Evolutionary conservation across 768 basidiomycete species (phyloP).

Genomic region (Lactarius vividus): DNA sequence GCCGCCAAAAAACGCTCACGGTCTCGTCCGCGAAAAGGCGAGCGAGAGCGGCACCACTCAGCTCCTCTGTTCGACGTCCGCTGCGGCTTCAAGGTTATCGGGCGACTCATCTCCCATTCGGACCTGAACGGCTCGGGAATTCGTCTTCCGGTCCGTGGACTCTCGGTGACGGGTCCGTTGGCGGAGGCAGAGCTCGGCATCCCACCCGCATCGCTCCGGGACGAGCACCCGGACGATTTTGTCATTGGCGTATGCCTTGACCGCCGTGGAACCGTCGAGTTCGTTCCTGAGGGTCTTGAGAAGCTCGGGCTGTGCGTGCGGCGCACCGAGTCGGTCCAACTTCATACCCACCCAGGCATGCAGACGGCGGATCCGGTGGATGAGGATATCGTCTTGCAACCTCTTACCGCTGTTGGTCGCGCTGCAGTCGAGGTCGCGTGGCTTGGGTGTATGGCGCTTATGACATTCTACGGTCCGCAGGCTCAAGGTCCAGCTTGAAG

Average conservation of each 20-base stretch:
- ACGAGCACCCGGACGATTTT: constrained; percentile 40
- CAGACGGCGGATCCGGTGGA: constrained; percentile 43
- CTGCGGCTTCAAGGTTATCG: constrained; percentile 66
- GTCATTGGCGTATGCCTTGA: constrained; percentile 62
- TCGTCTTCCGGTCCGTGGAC: constrained; percentile 67
- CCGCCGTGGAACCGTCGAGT: constrained; percentile 68
- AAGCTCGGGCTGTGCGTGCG: constrained; percentile 63
- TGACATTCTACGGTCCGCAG: constrained; percentile 36
- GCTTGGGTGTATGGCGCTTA: constrained; percentile 52
- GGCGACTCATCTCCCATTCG: constrained; percentile 67
- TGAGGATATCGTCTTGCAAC: constrained; percentile 43
- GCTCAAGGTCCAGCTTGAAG: not conserved
- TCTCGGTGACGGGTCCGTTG: constrained; percentile 62
- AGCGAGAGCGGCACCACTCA: constrained; percentile 17
- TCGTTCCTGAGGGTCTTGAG: constrained; percentile 72
- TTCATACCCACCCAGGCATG: constrained; percentile 18
- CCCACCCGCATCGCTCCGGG: constrained; percentile 38
- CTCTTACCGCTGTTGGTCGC: constrained; percentile 47
- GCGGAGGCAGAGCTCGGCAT: constrained; percentile 39
- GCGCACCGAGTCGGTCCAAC: constrained; percentile 22
- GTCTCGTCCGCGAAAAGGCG: constrained; percentile 35
- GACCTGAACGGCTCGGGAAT: constrained; percentile 74
- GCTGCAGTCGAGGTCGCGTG: constrained; percentile 55
- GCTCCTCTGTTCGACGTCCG: constrained; percentile 44
- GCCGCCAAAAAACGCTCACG: constrained; percentile 47